Evolutionary conservation across 192 early-diverging fungal species (phyloP).

Genomic region (Ambispora gerdemannii): DNA sequence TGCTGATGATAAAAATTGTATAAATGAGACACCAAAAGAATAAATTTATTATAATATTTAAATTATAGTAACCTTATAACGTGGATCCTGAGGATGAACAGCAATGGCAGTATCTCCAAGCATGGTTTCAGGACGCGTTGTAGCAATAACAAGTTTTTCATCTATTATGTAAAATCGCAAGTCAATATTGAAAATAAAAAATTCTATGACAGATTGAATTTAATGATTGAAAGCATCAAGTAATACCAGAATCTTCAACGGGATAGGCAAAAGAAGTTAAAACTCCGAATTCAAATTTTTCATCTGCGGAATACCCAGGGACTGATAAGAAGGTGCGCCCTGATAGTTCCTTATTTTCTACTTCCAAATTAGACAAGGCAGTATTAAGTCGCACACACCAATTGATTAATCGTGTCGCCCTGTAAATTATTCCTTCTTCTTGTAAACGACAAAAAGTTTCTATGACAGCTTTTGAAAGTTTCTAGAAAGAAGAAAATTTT

Average conservation of each 20-base stretch:
- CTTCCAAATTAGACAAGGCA: slow-evolving; percentile 94
- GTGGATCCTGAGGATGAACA: slow-evolving; percentile 87
- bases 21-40: not conserved
- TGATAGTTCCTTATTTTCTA: slow-evolving; percentile 84
- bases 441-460: slow-evolving; percentile 95
- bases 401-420: slow-evolving; percentile 95
- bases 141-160: slow-evolving; percentile 92
- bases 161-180: slow-evolving; percentile 33
- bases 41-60: not conserved
- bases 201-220: no score
- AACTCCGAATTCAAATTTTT: slow-evolving; percentile 99
- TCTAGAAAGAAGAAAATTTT: slow-evolving; percentile 35
- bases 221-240: not conserved
- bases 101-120: slow-evolving; percentile 96
- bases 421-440: slow-evolving; percentile 93
- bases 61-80: slow-evolving; percentile 66
- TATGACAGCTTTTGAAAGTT: slow-evolving; percentile 74
- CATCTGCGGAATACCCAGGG: slow-evolving; percentile 87
- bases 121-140: slow-evolving; percentile 99
- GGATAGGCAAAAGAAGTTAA: slow-evolving; percentile 92
- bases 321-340: slow-evolving; percentile 83
- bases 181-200: no score
- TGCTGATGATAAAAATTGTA: slow-evolving; percentile 46
- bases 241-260: slow-evolving; percentile 66
- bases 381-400: slow-evolving; percentile 98